Conservation (phyloP, 495 filamentous ascomycete genomes). For the Neurospora sp. region DNA sequence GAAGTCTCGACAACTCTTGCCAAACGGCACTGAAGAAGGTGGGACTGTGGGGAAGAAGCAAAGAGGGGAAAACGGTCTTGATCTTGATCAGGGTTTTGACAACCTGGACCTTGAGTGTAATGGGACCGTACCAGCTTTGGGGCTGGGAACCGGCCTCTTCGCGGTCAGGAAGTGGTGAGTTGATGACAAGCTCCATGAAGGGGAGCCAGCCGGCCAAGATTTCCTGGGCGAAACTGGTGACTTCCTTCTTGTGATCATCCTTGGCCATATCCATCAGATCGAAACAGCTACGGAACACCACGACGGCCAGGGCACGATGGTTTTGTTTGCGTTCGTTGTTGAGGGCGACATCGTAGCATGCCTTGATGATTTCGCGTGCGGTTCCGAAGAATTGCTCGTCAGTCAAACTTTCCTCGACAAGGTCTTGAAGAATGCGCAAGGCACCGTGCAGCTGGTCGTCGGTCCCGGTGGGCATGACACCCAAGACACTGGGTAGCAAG, state of each 20-base stretch:
- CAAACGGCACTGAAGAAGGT: conserved; percentile 75
- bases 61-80: conserved; percentile 65
- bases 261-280: conserved; percentile 93
- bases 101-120: conserved; percentile 79
- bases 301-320: conserved; percentile 71
- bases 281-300: conserved; percentile 81
- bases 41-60: conserved; percentile 70
- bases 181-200: conserved; percentile 67
- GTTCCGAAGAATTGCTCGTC: conserved; percentile 90
- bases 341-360: conserved; percentile 70
- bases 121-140: conserved; percentile 59
- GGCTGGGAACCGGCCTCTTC: conserved; percentile 28
- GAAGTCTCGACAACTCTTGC: conserved; percentile 67
- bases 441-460: conserved; percentile 79
- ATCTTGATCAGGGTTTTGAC: conserved; percentile 92
- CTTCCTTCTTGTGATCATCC: conserved; percentile 74
- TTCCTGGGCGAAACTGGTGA: conserved; percentile 82
- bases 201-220: conserved; percentile 74
- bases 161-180: conserved; percentile 53
- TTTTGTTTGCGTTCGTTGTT: conserved; percentile 61
- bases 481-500: conserved; percentile 69
- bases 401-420: conserved; percentile 85
- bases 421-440: conserved; percentile 72
- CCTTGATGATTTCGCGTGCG: conserved; percentile 71
- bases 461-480: conserved; percentile 59